A percentile compares a stretch with the other conserved stretches of the same genome.
These are phyloP conservation scores for Candida hispaniensis DNA, from an alignment of 805 yeast species.

Conservation along the genomic window DNA sequence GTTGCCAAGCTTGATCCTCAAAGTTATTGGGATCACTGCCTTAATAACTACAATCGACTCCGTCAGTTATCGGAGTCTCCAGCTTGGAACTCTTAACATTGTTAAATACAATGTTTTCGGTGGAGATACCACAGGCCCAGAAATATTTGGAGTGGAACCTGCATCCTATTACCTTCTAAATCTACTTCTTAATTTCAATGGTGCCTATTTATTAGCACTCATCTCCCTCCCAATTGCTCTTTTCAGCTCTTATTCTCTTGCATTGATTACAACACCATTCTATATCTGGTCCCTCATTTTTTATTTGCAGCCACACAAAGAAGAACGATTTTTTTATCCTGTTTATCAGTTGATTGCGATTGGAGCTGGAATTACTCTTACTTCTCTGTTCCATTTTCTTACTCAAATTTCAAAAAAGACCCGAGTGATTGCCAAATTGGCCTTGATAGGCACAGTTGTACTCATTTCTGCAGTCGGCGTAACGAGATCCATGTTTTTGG, in stretches of 20 bases:
- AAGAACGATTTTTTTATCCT: conserved; percentile 84
- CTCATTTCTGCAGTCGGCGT: conserved; percentile 30
- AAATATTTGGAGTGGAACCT: conserved; percentile 83
- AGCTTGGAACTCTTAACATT: conserved; percentile 72
- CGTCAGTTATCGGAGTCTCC: conserved; percentile 45
- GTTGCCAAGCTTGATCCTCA: conserved; percentile 17
- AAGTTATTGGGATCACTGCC: conserved; percentile 20
- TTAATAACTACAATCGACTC: conserved; percentile 36
- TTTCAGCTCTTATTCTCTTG: conserved; percentile 6
- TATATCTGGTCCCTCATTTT: conserved; percentile 58
- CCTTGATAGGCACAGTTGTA: conserved; percentile 4
- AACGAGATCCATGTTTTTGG: conserved; percentile 50
- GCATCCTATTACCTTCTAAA: conserved; percentile 59
- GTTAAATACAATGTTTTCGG: conserved; percentile 68
- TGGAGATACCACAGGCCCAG: conserved; percentile 72
- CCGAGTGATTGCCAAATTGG: conserved; percentile 8
- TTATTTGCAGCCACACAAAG: conserved; percentile 76
- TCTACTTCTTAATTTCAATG: conserved; percentile 63
- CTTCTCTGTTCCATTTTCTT: conserved; percentile 16
- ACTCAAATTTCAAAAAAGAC: conserved; percentile 15
- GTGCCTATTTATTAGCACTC: conserved; percentile 28
- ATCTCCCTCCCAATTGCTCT: conserved; percentile 8
- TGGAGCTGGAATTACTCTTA: conserved; percentile 46
- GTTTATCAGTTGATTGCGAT: conserved; percentile 60
- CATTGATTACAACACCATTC: conserved; percentile 35